Evolutionary conservation across 441 rosid genomes (phyloP).

Genomic region (Populus tomentosa): DNA sequence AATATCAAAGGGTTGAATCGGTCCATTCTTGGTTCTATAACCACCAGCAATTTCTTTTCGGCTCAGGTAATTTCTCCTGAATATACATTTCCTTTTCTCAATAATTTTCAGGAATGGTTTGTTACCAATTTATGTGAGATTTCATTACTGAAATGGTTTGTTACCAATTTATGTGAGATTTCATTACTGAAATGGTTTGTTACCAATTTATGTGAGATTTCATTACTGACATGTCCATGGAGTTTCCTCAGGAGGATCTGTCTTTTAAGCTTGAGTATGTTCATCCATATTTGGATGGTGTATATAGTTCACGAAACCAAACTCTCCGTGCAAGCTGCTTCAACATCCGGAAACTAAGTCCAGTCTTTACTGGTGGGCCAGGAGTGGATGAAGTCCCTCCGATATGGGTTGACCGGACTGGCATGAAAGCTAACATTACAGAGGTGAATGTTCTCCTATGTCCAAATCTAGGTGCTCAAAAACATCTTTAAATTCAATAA

Average conservation of each 20-base stretch:
- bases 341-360: slow-evolving; percentile 91
- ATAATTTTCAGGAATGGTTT: neutral
- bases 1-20: slow-evolving; percentile 86
- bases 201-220: neutral
- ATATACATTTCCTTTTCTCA: neutral
- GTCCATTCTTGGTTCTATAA: slow-evolving; percentile 87
- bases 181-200: neutral
- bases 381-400: slow-evolving; percentile 98
- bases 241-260: slow-evolving; percentile 44
- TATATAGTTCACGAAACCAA: slow-evolving; percentile 71
- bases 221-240: slow-evolving; percentile 15
- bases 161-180: too few species aligned
- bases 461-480: neutral
- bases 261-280: slow-evolving; percentile 93
- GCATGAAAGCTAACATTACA: slow-evolving; percentile 81
- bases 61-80: slow-evolving; percentile 56
- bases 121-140: too few species aligned
- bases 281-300: slow-evolving; percentile 94
- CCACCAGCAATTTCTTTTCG: slow-evolving; percentile 89
- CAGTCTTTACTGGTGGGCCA: slow-evolving; percentile 96
- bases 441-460: slow-evolving; percentile 49
- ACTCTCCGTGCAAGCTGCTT: slow-evolving; percentile 82
- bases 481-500: neutral
- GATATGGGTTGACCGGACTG: slow-evolving; percentile 98
- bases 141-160: neutral